A percentile compares a stretch with the other conserved stretches of the same genome.
Evolutionary conservation across 805 yeast species (phyloP).

Genomic region (Lachancea lanzarotensis): DNA sequence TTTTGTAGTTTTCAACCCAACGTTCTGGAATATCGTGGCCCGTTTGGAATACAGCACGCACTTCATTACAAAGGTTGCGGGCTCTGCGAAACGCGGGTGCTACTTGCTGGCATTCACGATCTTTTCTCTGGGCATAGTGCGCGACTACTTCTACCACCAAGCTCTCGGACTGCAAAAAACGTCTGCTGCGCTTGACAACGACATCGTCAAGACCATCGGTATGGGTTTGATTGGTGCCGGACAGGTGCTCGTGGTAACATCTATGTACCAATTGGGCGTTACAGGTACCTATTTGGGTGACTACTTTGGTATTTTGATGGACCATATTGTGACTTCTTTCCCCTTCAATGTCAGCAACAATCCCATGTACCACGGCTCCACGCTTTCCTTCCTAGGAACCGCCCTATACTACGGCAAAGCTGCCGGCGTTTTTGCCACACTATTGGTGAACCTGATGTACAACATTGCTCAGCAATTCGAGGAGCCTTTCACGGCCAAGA

Average conservation of each 20-base stretch:
- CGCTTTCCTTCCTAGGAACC: conserved; percentile 83
- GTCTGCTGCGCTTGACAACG: conserved; percentile 44
- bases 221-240: conserved; percentile 55
- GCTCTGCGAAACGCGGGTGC: conserved; percentile 71
- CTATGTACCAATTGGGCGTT: conserved; percentile 90
- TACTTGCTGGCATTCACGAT: conserved; percentile 77
- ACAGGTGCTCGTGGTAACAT: conserved; percentile 68
- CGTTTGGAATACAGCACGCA: conserved; percentile 77
- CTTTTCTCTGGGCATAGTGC: conserved; percentile 73
- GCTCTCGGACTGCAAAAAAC: conserved; percentile 72
- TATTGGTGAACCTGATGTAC: conserved; percentile 76
- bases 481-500: conserved; percentile 92
- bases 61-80: conserved; percentile 64
- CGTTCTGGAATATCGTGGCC: conserved; percentile 93
- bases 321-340: conserved; percentile 80
- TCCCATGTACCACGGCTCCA: conserved; percentile 96
- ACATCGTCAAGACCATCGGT: conserved; percentile 45
- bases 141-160: conserved; percentile 68
- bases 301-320: conserved; percentile 93
- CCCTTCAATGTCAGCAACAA: conserved; percentile 88
- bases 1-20: conserved; percentile 83
- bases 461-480: conserved; percentile 77
- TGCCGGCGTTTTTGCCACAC: conserved; percentile 71
- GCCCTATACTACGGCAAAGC: conserved; percentile 86
- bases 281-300: conserved; percentile 97